Conservation (phyloP, 495 filamentous ascomycete genomes). For the Haplographium delicatum region DNA sequence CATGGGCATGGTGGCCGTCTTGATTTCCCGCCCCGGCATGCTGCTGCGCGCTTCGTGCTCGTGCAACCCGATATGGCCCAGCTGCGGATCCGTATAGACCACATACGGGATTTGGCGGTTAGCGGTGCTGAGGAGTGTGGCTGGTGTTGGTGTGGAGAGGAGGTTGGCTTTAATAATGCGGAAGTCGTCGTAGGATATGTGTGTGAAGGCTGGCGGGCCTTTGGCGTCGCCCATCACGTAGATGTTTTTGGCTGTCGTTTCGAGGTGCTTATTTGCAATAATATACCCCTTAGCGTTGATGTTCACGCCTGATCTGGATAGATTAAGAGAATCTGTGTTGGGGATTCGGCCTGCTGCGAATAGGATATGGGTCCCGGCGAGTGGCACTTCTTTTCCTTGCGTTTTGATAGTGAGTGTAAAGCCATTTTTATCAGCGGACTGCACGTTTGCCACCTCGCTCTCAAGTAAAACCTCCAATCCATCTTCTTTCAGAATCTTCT, state of each 20-base stretch:
- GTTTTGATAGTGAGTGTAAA: constrained; percentile 4
- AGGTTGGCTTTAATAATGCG: constrained; percentile 43
- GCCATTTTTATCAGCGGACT: constrained; percentile 3
- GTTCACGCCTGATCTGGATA: constrained; percentile 31
- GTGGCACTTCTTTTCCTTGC: constrained; percentile 10
- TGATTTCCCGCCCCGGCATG: constrained; percentile 23
- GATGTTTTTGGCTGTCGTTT: constrained; percentile 34
- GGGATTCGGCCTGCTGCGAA: constrained; percentile 41
- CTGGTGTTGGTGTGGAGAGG: constrained; percentile 8
- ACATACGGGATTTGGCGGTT: constrained; percentile 41
- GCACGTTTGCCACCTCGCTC: constrained; percentile 16
- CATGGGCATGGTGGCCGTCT: constrained; percentile 46
- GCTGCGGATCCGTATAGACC: constrained; percentile 48
- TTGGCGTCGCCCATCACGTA: constrained; percentile 48
- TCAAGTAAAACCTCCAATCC: constrained; percentile 34
- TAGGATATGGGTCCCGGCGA: constrained; percentile 40
- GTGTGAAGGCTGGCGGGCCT: constrained; percentile 48
- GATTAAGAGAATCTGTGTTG: constrained; percentile 38
- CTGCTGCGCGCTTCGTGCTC: constrained; percentile 30
- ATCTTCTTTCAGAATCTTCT: constrained; percentile 36
- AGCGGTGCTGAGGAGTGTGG: constrained; percentile 1
- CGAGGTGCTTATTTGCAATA: constrained; percentile 32
- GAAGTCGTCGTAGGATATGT: constrained; percentile 51
- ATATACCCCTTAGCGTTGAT: constrained; percentile 36
- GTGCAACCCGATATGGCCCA: constrained; percentile 44